Conservation (phyloP, 192 early-diverging fungal species). For the Haplosporangium gracile region DNA sequence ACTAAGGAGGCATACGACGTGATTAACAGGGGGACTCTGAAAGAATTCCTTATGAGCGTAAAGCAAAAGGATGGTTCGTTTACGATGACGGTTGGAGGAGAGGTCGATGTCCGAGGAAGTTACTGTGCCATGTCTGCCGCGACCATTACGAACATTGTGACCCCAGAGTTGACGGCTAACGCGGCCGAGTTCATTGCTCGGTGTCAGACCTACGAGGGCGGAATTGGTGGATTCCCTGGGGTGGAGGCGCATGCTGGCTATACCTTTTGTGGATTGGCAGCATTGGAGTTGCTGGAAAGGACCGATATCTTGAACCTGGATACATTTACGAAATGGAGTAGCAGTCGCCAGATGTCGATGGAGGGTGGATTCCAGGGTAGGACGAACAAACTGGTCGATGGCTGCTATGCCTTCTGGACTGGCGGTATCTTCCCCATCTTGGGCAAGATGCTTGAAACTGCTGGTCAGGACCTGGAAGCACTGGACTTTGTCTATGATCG, state of each 20-base stretch:
- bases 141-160: constrained; percentile 85
- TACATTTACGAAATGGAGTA: constrained; percentile 77
- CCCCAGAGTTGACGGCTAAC: constrained; percentile 76
- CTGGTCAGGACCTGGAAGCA: constrained; percentile 18
- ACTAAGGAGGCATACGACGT: constrained; percentile 75
- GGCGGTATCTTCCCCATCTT: constrained; percentile 85
- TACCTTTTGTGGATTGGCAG: constrained; percentile 92
- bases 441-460: constrained; percentile 56
- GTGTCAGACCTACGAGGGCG: constrained; percentile 96
- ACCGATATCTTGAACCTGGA: constrained; percentile 75
- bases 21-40: constrained; percentile 75
- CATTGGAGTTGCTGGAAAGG: constrained; percentile 80
- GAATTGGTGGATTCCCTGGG: constrained; percentile 84
- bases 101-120: constrained; percentile 89
- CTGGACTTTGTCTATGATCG: constrained; percentile 65
- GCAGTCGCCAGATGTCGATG: constrained; percentile 83
- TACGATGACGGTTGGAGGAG: constrained; percentile 91
- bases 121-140: constrained; percentile 91
- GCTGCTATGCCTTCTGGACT: constrained; percentile 98
- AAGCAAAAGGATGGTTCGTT: constrained; percentile 94
- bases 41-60: constrained; percentile 82
- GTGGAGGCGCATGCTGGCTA: constrained; percentile 97
- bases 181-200: constrained; percentile 67
- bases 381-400: constrained; percentile 98
- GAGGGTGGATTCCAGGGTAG: constrained; percentile 98